Conservation (phyloP, 2,329 filamentous ascomycete species). For the Botrytis cinerea region DNA sequence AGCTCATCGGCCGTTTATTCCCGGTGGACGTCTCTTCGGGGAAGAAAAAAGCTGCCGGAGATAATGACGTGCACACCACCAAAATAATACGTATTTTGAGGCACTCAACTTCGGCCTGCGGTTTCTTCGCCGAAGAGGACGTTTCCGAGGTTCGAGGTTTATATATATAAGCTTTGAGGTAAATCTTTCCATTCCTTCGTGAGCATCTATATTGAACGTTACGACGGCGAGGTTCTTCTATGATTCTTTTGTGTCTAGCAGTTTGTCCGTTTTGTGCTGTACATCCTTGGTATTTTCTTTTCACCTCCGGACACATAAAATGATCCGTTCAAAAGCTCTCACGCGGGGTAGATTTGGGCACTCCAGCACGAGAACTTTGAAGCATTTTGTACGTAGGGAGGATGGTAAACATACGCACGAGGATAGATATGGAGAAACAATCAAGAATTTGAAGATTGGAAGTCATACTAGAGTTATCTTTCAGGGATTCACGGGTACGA, state of each 20-base stretch:
- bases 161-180: not conserved
- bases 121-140: no score
- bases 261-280: not conserved
- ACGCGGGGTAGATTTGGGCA: conserved; percentile 29
- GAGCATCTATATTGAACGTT: not conserved
- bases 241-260: not conserved
- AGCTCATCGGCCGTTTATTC: no score
- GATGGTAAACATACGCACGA: conserved; percentile 1
- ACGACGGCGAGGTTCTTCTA: not conserved
- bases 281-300: not conserved
- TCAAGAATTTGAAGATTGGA: conserved; percentile 66
- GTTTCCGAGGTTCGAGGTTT: not conserved
- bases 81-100: no score
- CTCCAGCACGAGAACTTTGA: conserved; percentile 13
- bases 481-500: conserved; percentile 66
- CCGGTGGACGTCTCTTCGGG: no score
- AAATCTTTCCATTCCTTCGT: not conserved
- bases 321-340: conserved; percentile 19
- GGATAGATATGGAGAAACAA: conserved; percentile 52
- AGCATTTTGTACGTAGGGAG: conserved; percentile 30
- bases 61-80: no score
- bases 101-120: no score
- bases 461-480: conserved; percentile 67
- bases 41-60: no score
- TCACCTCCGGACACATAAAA: not conserved